phyloP scores from a whole-genome alignment of 2,329 filamentous ascomycete species.

The Capronia coronata region DNA sequence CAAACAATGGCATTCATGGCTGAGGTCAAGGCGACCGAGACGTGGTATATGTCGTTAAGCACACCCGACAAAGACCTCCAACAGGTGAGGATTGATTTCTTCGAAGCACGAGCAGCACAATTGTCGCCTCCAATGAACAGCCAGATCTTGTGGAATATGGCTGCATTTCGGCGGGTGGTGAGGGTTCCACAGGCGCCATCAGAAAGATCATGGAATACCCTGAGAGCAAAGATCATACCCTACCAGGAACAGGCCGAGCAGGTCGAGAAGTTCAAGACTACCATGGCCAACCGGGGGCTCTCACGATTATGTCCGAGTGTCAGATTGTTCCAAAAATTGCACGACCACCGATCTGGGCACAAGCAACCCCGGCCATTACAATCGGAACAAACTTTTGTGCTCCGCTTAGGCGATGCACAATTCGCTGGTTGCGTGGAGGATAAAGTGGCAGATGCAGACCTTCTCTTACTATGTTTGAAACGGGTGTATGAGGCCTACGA shows the following conservation, averaged over 20 bases:
- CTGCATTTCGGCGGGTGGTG: constrained; percentile 36
- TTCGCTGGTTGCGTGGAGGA: constrained; percentile 17
- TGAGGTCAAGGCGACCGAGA: constrained; percentile 8
- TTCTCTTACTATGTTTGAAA: constrained; percentile 30
- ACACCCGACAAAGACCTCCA: neutral
- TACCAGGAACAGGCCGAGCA: constrained; percentile 28
- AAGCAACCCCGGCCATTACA: neutral
- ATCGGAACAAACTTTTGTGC: constrained; percentile 29
- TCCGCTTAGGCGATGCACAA: constrained; percentile 24
- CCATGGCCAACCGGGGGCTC: constrained; percentile 4
- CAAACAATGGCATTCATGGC: constrained; percentile 19
- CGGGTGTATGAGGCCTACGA: constrained; percentile 28
- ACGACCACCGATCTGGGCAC: constrained; percentile 14
- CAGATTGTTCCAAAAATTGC: constrained; percentile 16
- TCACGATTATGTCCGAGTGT: constrained; percentile 2
- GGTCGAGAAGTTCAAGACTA: constrained; percentile 20
- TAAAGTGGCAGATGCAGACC: constrained; percentile 28
- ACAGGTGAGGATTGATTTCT: constrained; percentile 23
- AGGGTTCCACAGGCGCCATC: constrained; percentile 32
- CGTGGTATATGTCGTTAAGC: constrained; percentile 10
- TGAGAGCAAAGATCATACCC: constrained; percentile 29
- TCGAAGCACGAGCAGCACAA: constrained; percentile 34
- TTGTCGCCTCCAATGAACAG: constrained; percentile 35
- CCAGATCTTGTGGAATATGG: constrained; percentile 35
- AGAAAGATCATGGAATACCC: constrained; percentile 29